phyloP scores from a whole-genome alignment of 306 rosid genomes.

The Geum urbanum region DNA sequence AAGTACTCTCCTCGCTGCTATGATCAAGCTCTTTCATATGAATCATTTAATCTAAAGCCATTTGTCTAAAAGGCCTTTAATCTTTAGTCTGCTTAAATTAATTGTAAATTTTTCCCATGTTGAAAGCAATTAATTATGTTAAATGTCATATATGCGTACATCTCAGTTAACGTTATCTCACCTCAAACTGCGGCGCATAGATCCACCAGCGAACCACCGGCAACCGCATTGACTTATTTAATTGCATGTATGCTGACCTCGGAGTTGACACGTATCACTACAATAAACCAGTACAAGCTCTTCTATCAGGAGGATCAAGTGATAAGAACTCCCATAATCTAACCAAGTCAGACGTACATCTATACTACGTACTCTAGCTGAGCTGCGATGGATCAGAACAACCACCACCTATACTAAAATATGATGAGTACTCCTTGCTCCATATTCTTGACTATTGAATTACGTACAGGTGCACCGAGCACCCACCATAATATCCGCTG shows the following conservation, averaged over 20 bases:
- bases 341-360: background rate
- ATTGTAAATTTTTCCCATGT: no score
- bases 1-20: no score
- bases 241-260: slow-evolving; percentile 2
- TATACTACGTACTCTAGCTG: background rate
- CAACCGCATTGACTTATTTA: no score
- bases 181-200: no score
- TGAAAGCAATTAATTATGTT: no score
- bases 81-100: no score
- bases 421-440: background rate
- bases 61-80: no score
- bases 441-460: background rate
- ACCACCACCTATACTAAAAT: background rate
- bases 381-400: no score
- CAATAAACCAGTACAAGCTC: background rate
- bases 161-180: no score
- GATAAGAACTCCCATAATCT: background rate
- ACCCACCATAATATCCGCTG: background rate
- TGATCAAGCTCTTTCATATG: no score
- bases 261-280: background rate
- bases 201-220: background rate
- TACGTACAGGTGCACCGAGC: background rate
- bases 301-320: background rate
- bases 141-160: no score
- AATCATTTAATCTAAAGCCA: no score